These are phyloP conservation scores for Debaryomyces castellii DNA, from an alignment of 805 yeast genomes.

Conservation along the genomic window DNA sequence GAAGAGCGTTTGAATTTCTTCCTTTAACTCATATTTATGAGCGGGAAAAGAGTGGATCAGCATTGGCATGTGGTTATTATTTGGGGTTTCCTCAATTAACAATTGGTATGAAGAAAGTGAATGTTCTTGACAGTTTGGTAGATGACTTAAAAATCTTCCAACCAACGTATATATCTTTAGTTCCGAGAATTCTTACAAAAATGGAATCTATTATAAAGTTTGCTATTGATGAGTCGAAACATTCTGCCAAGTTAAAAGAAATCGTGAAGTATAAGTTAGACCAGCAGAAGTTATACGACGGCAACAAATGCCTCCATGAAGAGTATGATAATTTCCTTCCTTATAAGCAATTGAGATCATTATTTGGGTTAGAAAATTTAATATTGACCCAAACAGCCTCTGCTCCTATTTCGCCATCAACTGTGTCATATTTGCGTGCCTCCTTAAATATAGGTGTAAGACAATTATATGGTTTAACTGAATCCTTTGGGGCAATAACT, in stretches of 20 bases:
- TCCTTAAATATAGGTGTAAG: conserved; percentile 23
- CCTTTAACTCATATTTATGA: conserved; percentile 41
- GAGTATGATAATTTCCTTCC: conserved; percentile 15
- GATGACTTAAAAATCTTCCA: conserved; percentile 29
- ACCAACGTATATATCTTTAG: conserved; percentile 29
- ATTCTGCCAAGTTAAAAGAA: conserved; percentile 12
- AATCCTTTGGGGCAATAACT: conserved; percentile 22
- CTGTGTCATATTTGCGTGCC: conserved; percentile 25
- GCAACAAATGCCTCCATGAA: conserved; percentile 21
- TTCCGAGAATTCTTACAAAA: conserved; percentile 39
- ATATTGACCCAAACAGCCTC: conserved; percentile 31
- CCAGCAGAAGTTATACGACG: conserved; percentile 36
- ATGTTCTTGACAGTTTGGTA: conserved; percentile 22
- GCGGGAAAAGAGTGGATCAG: conserved; percentile 23
- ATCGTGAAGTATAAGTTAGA: conserved; percentile 19
- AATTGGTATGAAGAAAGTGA: conserved; percentile 4
- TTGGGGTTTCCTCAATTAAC: conserved; percentile 29
- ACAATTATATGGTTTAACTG: conserved; percentile 39
- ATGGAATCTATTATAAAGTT: conserved; percentile 25
- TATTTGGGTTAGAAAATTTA: conserved; percentile 29
- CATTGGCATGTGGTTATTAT: conserved; percentile 22
- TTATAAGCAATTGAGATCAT: conserved; percentile 29
- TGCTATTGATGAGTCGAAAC: conserved; percentile 9
- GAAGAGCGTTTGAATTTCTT: conserved; percentile 21
- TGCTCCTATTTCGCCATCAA: conserved; percentile 24